Evolutionary conservation across 164 flowering plant genomes (phyloP), one percentile per base, ranked within the genome.

Genomic region (Magnolia changhungtana): DNA sequence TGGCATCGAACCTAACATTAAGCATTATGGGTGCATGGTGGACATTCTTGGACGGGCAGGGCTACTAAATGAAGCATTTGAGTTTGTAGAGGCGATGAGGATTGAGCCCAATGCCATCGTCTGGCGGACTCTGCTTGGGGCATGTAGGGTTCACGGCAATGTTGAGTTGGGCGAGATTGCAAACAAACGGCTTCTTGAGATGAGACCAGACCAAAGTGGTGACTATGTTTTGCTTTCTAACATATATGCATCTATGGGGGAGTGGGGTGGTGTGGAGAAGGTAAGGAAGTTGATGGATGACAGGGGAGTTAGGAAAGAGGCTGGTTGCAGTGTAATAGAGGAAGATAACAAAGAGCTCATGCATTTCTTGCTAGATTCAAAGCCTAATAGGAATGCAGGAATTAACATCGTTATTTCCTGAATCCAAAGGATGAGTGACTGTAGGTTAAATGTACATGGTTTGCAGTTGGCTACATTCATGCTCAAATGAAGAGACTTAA

Each of bases 61-160:
- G 59, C 77, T 81, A 59, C 69, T 90, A 68, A 77, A 77, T 8
- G 91, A 91, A 82, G 92, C 93, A 37, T 90, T 89, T 73, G 78
- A 84, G 27, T 87, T 90, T 72, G 84, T 88, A 9, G 87, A 84
- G 4, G 74, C 74, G 2, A 89, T 91, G 96, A 79, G 72, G 37
- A 78, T 89, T 50, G 80, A 86, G 78, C 89, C 96, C 49, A 90
- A 91, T 83, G 86, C 83, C 67, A 85, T 88, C 18, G 76, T 91
- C 66, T 90, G 92, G 93, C 87, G 93, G 81, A 87, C 93, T 75
- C 84, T 91, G 71, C 90, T 90, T n/a, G 93, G 89, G 50, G 90
- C 93, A 5, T 89, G 93, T 82, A 82, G 79, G 74, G 76, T 81
- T 67, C 90, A 91, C 79, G 93, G 93, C 72, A 84, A 90, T 80